Percentiles rank a stretch among this genome's conserved stretches.
Evolutionary conservation across 768 basidiomycete genomes (phyloP).

Genomic region (Trametopsis cervina): DNA sequence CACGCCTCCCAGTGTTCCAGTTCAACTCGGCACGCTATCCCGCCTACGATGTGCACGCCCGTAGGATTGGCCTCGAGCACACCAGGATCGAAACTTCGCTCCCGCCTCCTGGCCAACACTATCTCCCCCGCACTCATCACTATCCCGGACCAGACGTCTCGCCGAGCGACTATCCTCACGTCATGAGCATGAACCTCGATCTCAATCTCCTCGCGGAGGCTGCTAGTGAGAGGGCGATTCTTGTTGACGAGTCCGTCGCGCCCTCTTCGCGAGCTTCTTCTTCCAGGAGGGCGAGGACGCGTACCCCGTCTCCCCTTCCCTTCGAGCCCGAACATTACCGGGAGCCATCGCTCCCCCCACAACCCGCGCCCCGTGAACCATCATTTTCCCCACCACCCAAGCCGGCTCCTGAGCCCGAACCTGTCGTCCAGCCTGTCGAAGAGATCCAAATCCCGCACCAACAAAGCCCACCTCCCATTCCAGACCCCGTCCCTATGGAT

Average conservation of each 20-base stretch:
- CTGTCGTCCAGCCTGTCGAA: not conserved
- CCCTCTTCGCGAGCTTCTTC: too few species aligned
- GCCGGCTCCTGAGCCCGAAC: not conserved
- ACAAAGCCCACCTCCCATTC: not conserved
- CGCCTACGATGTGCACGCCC: slow-evolving; percentile 11
- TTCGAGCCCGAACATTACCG: not conserved
- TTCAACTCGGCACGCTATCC: slow-evolving; percentile 12
- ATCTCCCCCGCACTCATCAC: slow-evolving; percentile 9
- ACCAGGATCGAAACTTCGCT: not conserved
- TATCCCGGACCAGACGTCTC: slow-evolving; percentile 7
- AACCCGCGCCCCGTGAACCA: not conserved
- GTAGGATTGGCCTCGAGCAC: slow-evolving; percentile 16
- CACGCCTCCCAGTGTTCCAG: not conserved
- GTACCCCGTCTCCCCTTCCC: not conserved
- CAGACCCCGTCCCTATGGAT: not conserved
- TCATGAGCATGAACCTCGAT: slow-evolving; percentile 3
- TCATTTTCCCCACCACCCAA: not conserved
- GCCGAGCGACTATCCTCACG: slow-evolving; percentile 5
- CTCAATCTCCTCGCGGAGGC: not conserved
- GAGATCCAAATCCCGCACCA: not conserved
- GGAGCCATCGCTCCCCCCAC: not conserved
- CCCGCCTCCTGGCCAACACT: slow-evolving; percentile 1
- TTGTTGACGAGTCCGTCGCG: not conserved
- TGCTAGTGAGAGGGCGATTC: not conserved
- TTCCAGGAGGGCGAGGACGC: too few species aligned